phyloP scores from a whole-genome alignment of 73 alveolate genomes.

The Tetrahymena thermophila region DNA sequence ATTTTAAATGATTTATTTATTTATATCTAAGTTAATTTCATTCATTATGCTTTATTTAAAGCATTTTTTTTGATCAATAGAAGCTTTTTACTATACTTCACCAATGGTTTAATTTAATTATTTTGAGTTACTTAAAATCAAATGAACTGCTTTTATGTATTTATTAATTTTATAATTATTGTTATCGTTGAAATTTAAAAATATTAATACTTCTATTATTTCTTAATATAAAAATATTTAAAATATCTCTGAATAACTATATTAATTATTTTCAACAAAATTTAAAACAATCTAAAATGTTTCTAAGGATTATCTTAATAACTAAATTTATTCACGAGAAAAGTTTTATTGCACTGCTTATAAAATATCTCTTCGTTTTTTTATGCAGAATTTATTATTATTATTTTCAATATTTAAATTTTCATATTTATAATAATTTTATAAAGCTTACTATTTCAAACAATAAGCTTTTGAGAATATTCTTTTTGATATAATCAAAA shows the following conservation, averaged over 20 bases:
- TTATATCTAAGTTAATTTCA: background rate
- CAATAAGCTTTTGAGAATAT: background rate
- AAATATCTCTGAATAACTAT: background rate
- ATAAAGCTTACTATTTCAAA: background rate
- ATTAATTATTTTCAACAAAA: background rate
- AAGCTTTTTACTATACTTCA: background rate
- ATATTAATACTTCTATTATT: background rate
- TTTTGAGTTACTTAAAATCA: too few species aligned
- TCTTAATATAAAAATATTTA: background rate
- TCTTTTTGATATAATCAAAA: background rate
- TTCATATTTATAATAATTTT: background rate
- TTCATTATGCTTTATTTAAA: too few species aligned
- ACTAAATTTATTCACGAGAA: background rate
- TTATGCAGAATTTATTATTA: background rate
- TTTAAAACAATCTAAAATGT: background rate
- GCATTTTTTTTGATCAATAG: background rate
- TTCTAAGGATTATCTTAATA: background rate
- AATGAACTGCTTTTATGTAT: background rate
- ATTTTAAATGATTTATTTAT: background rate
- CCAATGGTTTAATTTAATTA: too few species aligned
- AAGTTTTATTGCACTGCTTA: background rate
- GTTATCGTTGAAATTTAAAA: too few species aligned
- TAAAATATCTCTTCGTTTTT: background rate
- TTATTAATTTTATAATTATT: too few species aligned
- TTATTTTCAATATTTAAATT: background rate